Evolutionary conservation across 169 alveolate species (phyloP).

Genomic region (Plasmodium coatneyi): DNA sequence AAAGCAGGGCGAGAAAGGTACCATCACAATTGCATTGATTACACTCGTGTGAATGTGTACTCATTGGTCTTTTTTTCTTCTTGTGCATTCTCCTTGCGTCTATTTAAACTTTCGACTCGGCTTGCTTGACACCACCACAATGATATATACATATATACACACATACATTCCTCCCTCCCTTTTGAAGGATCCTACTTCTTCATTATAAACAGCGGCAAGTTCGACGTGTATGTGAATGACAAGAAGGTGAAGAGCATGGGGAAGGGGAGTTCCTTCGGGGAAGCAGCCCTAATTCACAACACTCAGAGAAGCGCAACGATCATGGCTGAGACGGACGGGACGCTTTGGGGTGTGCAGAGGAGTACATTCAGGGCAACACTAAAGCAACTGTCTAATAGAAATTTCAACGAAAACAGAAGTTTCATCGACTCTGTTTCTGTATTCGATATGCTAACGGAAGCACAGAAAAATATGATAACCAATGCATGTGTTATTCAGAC

Average conservation of each 20-base stretch:
- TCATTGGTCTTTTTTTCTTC: neutral
- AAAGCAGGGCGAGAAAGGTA: conserved; percentile 89
- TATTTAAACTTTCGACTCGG: neutral
- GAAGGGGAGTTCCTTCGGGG: conserved; percentile 98
- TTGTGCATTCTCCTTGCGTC: neutral
- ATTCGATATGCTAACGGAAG: conserved; percentile 90
- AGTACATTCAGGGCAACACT: conserved; percentile 92
- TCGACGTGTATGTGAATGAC: conserved; percentile 92
- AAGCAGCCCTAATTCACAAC: conserved; percentile 97
- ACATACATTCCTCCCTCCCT: neutral
- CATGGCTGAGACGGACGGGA: conserved; percentile 89
- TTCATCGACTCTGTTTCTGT: conserved; percentile 92
- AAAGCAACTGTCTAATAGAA: conserved; percentile 89
- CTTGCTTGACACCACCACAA: neutral
- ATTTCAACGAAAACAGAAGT: conserved; percentile 91
- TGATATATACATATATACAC: neutral
- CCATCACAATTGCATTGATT: neutral
- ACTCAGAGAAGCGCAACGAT: conserved; percentile 98
- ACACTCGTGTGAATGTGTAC: neutral
- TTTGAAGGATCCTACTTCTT: conserved; percentile 88
- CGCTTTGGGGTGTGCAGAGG: conserved; percentile 95
- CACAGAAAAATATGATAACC: conserved; percentile 91
- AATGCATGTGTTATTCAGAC: conserved; percentile 90
- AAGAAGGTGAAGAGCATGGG: conserved; percentile 90
- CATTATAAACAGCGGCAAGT: conserved; percentile 88